A percentile compares a stretch with the other conserved stretches of the same genome.
These are phyloP conservation scores for Nidula microcarpa DNA, from an alignment of 768 basidiomycete species.

Conservation along the genomic window DNA sequence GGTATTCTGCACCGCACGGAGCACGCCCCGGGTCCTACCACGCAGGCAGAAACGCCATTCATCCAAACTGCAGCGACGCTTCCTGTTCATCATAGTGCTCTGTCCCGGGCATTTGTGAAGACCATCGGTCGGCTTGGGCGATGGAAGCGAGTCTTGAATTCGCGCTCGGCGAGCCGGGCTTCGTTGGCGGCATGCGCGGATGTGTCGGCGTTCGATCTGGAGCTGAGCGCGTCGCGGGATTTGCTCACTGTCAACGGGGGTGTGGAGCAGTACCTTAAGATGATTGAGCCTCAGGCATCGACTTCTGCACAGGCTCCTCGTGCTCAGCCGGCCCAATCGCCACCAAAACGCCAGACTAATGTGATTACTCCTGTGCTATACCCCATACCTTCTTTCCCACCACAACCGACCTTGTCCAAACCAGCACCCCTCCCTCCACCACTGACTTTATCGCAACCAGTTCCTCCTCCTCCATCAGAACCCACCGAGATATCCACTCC, in stretches of 20 bases:
- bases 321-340: slow-evolving; percentile 1
- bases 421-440: not conserved
- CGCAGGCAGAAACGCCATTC: slow-evolving; percentile 23
- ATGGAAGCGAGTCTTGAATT: slow-evolving; percentile 77
- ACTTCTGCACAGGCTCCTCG: slow-evolving; percentile 1
- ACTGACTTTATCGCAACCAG: slow-evolving; percentile 7
- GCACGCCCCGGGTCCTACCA: slow-evolving; percentile 26
- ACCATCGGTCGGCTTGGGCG: slow-evolving; percentile 81
- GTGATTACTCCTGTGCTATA: too few species aligned
- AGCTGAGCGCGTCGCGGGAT: slow-evolving; percentile 57
- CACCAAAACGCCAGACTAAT: not conserved
- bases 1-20: slow-evolving; percentile 65
- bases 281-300: slow-evolving; percentile 32
- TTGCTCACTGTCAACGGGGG: slow-evolving; percentile 58
- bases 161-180: slow-evolving; percentile 25
- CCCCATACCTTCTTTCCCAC: slow-evolving; percentile 1
- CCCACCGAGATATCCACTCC: not conserved
- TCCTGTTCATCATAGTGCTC: slow-evolving; percentile 55
- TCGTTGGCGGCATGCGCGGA: slow-evolving; percentile 36
- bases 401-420: not conserved
- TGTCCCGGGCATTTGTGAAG: slow-evolving; percentile 76
- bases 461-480: not conserved
- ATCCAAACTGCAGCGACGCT: slow-evolving; percentile 40
- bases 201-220: slow-evolving; percentile 71
- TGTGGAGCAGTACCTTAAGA: slow-evolving; percentile 63